Evolutionary conservation across 148 eudicot species (phyloP).

Genomic region (Cornus suecica): DNA sequence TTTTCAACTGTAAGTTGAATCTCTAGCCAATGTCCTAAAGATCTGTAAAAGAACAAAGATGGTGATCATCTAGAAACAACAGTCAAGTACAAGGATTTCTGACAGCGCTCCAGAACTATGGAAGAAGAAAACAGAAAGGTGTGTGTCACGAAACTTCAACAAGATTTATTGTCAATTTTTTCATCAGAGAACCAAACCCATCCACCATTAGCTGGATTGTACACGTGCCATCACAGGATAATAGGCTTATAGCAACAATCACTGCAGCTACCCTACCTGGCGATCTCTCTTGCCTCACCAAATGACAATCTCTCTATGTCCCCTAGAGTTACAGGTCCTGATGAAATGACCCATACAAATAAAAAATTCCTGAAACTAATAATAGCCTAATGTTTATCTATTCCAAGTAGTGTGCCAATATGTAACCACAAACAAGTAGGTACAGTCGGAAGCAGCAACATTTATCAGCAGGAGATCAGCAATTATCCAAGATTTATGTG

Average conservation of each 20-base stretch:
- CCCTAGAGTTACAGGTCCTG: neutral
- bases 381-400: neutral
- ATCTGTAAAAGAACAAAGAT: neutral
- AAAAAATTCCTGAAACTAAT: neutral
- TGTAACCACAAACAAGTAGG: constrained; percentile 26
- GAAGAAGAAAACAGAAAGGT: neutral
- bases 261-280: neutral
- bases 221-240: neutral
- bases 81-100: neutral
- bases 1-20: neutral
- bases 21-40: neutral
- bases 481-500: constrained; percentile 20
- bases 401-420: constrained; percentile 6
- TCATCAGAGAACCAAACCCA: neutral
- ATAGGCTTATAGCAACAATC: neutral
- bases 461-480: constrained; percentile 35
- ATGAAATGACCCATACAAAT: neutral
- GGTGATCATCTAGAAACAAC: neutral
- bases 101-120: neutral
- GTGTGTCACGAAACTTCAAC: too few species aligned
- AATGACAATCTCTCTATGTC: neutral
- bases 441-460: constrained; percentile 11
- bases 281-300: neutral
- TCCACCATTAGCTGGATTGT: neutral
- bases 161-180: too few species aligned